Conservation (phyloP, 2,329 filamentous ascomycete genomes). For the Allantophomopsis cytisporea region DNA sequence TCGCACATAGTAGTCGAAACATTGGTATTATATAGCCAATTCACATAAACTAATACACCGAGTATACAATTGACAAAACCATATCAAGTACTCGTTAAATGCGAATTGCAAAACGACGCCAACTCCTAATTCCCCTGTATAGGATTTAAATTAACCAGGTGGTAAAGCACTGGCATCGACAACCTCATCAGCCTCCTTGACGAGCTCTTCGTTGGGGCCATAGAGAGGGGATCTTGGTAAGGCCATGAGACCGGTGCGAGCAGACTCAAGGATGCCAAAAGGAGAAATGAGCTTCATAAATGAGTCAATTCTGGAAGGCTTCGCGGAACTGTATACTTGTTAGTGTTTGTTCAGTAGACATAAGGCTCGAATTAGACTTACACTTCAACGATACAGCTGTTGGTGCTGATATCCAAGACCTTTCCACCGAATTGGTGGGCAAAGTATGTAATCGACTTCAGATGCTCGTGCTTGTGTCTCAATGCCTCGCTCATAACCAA, state of each 20-base stretch:
- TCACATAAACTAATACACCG: no score
- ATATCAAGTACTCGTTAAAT: no score
- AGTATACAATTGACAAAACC: no score
- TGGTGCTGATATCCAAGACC: slow-evolving; percentile 93
- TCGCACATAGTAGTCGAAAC: no score
- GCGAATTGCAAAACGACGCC: slow-evolving; percentile 1
- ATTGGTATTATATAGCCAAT: no score
- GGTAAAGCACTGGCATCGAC: slow-evolving; percentile 91
- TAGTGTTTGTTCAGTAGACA: slow-evolving; percentile 5
- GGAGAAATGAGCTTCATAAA: slow-evolving; percentile 93
- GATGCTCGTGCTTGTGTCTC: slow-evolving; percentile 92
- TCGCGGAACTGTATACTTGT: slow-evolving; percentile 55
- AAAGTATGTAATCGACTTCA: slow-evolving; percentile 91
- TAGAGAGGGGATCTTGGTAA: slow-evolving; percentile 84
- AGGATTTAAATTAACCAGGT: slow-evolving; percentile 49
- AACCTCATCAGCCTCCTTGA: slow-evolving; percentile 84
- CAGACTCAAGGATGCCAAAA: slow-evolving; percentile 93
- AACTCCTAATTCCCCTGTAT: background rate
- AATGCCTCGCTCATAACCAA: slow-evolving; percentile 79
- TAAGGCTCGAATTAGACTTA: slow-evolving; percentile 32
- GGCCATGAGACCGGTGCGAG: slow-evolving; percentile 92
- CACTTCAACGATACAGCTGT: slow-evolving; percentile 97
- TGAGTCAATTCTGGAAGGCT: slow-evolving; percentile 85
- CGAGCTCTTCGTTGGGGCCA: slow-evolving; percentile 54
- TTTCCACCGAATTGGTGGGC: slow-evolving; percentile 97